Base-by-base conservation (phyloP, 306 rosid genomes). In the Urtica urens region DNA sequence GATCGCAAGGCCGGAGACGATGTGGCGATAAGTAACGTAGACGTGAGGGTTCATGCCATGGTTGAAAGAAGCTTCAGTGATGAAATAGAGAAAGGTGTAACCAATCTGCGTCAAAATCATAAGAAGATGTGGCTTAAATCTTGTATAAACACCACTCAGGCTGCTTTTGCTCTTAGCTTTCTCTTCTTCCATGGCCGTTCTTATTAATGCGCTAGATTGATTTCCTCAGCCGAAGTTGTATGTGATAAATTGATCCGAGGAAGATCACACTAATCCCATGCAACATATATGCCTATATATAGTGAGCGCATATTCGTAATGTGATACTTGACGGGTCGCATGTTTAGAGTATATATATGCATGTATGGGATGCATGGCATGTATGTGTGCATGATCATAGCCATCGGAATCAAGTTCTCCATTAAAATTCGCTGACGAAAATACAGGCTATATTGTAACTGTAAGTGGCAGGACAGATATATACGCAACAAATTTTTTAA, bases 1-100 rank as follows among this genome's bases (percentile, higher is more conserved):
- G 69, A 77, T 66, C 10, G 57, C 59, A 2, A 81, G 17, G 1
- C 71, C 72, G 8, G 78, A 67, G 0, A 81, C 74, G 16, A 75
- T n/a, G 37, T 84, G 86, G 1, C 97, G 70, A 33, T 84, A 84
- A 19, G 97, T 88, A 24, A 84, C 54, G 47, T 81, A 77, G 28
- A 84, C 84, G 26, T 70, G 73, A 68, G 95, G 93, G 53, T 82
- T 88, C 95, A 84, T 74, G 10, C 97, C 97, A 72, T 74, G 95
- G 26, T 81, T 81, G 78, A 88, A 78, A 23, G 95, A 84, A 48
- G 95, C 80, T 53, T 88, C 84, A 2, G 78, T 65, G 42, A 88
- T 63, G 12, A 81, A 72, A 66, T 74, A 78, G 15, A 81, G 46
- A 35, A 81, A 28, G 4, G 90, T 77, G 21, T 84, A 84, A 18